Evolutionary conservation across 495 filamentous ascomycete genomes (phyloP).

Genomic region (Chaetomium tenue): DNA sequence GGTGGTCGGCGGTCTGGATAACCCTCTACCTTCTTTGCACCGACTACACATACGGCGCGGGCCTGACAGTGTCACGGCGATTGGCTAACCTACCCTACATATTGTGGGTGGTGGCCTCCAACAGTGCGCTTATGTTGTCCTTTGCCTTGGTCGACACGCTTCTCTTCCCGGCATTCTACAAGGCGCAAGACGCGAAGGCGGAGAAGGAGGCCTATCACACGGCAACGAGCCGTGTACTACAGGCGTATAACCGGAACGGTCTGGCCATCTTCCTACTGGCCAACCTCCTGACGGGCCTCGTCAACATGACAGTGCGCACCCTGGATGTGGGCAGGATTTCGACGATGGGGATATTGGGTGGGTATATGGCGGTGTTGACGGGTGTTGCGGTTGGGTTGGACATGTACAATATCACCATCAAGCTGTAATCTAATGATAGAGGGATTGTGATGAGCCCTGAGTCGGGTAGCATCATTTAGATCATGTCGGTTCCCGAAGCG

Average conservation of each 20-base stretch:
- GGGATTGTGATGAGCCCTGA: background rate
- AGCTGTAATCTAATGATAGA: slow-evolving; percentile 65
- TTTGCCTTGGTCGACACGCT: slow-evolving; percentile 75
- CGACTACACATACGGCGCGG: slow-evolving; percentile 64
- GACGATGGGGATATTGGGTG: slow-evolving; percentile 72
- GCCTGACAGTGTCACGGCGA: slow-evolving; percentile 76
- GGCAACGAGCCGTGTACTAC: slow-evolving; percentile 73
- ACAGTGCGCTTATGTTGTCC: slow-evolving; percentile 70
- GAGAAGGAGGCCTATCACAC: slow-evolving; percentile 59
- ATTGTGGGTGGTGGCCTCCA: slow-evolving; percentile 87
- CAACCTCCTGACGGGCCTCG: slow-evolving; percentile 82
- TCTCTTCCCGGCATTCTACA: slow-evolving; percentile 71
- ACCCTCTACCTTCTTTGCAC: slow-evolving; percentile 64
- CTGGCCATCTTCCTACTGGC: slow-evolving; percentile 82
- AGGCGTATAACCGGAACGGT: slow-evolving; percentile 85
- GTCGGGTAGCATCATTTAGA: slow-evolving; percentile 9
- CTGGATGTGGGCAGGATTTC: slow-evolving; percentile 59
- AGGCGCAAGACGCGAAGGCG: slow-evolving; percentile 45
- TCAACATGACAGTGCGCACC: slow-evolving; percentile 84
- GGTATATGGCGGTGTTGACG: slow-evolving; percentile 66
- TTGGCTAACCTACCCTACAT: slow-evolving; percentile 93
- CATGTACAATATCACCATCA: slow-evolving; percentile 68
- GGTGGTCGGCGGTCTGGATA: slow-evolving; percentile 65
- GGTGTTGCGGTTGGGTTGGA: slow-evolving; percentile 70
- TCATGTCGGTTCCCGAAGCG: slow-evolving; percentile 9